Percentiles rank a stretch among this genome's conserved stretches.
phyloP scores from a whole-genome alignment of 164 flowering plant genomes.

The Saururus chinensis region DNA sequence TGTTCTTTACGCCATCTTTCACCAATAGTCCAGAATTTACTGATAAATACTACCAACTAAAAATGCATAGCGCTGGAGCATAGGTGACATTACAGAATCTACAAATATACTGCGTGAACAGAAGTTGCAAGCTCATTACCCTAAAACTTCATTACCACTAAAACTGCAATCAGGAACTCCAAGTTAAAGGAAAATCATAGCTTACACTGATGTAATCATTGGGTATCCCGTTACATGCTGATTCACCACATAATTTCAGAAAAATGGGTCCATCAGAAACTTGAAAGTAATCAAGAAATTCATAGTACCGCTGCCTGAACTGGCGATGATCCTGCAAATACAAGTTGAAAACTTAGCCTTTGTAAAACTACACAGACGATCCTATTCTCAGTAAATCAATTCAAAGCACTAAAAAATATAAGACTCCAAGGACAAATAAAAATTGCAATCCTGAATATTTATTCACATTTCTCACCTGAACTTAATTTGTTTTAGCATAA shows the following conservation, averaged over 20 bases:
- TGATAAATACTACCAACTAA: too few relatives aligned
- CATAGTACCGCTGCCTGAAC: conserved; percentile 82
- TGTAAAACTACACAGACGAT: neutral
- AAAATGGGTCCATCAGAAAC: conserved; percentile 84
- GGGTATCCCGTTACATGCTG: conserved; percentile 64
- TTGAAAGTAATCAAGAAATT: conserved; percentile 61
- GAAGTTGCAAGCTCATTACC: too few relatives aligned
- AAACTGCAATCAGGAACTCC: neutral
- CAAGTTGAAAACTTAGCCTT: neutral
- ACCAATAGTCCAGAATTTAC: too few relatives aligned
- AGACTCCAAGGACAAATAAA: neutral
- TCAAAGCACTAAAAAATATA: neutral
- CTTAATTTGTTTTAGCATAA: neutral
- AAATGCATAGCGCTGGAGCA: too few relatives aligned
- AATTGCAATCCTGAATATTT: neutral
- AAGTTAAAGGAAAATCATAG: neutral
- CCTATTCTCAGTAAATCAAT: neutral
- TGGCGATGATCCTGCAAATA: conserved; percentile 62
- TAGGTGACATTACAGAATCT: too few relatives aligned
- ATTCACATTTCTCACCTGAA: too few relatives aligned
- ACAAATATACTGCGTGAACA: too few relatives aligned
- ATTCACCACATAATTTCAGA: conserved; percentile 77
- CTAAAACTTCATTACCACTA: neutral
- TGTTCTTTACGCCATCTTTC: too few relatives aligned
- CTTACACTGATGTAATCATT: conserved; percentile 82